phyloP scores from a whole-genome alignment of 1,284 basidiomycete genomes.

The Trametes hirsuta region DNA sequence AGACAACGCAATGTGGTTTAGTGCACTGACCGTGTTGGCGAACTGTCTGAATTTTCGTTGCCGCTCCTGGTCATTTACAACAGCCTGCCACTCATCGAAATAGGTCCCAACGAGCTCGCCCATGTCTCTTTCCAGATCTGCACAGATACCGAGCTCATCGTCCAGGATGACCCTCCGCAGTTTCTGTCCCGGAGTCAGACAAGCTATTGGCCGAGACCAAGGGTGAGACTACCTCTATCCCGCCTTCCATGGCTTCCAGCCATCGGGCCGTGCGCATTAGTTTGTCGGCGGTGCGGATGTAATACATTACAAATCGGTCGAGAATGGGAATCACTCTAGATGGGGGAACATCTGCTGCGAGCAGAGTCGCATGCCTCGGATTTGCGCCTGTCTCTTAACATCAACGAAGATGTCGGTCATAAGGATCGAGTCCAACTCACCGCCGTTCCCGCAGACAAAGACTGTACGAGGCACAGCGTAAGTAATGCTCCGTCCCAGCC shows the following conservation, averaged over 20 bases:
- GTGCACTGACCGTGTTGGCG: slow-evolving; percentile 55
- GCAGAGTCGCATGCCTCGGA: slow-evolving; percentile 59
- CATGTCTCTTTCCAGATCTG: slow-evolving; percentile 75
- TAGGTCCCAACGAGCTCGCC: slow-evolving; percentile 67
- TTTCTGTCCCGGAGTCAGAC: slow-evolving; percentile 40
- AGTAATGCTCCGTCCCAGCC: background rate
- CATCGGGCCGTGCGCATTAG: slow-evolving; percentile 75
- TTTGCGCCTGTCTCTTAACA: slow-evolving; percentile 41
- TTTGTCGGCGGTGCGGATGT: slow-evolving; percentile 74
- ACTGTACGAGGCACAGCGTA: slow-evolving; percentile 40
- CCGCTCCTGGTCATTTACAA: slow-evolving; percentile 58
- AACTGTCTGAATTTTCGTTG: slow-evolving; percentile 70
- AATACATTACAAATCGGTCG: slow-evolving; percentile 74
- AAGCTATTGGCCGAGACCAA: background rate
- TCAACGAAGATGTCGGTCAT: background rate
- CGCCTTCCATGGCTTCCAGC: slow-evolving; percentile 75
- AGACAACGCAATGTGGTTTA: background rate
- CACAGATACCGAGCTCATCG: slow-evolving; percentile 79
- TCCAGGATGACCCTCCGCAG: slow-evolving; percentile 69
- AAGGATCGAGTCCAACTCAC: slow-evolving; percentile 27
- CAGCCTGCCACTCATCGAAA: slow-evolving; percentile 73
- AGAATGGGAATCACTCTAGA: slow-evolving; percentile 66
- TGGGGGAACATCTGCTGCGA: slow-evolving; percentile 61
- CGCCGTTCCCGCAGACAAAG: slow-evolving; percentile 77
- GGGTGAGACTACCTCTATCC: slow-evolving; percentile 52